Percentiles rank a stretch among this genome's conserved stretches.
Conservation (phyloP, 306 rosid genomes). For the Astragalus membranaceus region DNA sequence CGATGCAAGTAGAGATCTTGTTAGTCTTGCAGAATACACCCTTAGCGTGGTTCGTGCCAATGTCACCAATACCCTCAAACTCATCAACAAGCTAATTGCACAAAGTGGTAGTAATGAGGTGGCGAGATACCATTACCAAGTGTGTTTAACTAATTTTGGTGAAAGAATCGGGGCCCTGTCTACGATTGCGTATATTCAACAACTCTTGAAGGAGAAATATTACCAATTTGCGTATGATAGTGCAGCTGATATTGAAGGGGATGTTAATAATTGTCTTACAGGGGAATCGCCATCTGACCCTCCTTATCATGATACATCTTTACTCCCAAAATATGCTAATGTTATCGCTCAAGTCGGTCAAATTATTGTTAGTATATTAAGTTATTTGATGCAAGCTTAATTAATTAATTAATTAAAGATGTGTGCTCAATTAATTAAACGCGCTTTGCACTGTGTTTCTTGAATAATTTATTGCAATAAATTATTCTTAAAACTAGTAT, state of each 20-base stretch:
- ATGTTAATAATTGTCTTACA: neutral
- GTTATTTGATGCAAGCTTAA: neutral
- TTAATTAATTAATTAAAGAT: too few species aligned
- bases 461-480: too few species aligned
- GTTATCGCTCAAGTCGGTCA: neutral
- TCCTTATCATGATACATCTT: neutral
- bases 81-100: neutral
- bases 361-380: neutral
- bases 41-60: neutral
- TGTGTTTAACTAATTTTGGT: neutral
- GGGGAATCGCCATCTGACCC: neutral
- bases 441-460: too few species aligned
- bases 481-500: too few species aligned
- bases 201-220: neutral
- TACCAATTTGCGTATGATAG: neutral
- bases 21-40: neutral
- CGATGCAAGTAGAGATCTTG: neutral
- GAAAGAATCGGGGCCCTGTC: neutral
- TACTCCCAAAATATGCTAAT: neutral
- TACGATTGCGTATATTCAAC: neutral
- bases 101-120: neutral
- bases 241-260: rapidly evolving
- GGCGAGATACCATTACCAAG: neutral
- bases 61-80: neutral
- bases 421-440: too few species aligned